A percentile compares a stretch with the other conserved stretches of the same genome.
Conservation (phyloP, 164 flowering plant genomes). For the Chloranthus sessilifolius region DNA sequence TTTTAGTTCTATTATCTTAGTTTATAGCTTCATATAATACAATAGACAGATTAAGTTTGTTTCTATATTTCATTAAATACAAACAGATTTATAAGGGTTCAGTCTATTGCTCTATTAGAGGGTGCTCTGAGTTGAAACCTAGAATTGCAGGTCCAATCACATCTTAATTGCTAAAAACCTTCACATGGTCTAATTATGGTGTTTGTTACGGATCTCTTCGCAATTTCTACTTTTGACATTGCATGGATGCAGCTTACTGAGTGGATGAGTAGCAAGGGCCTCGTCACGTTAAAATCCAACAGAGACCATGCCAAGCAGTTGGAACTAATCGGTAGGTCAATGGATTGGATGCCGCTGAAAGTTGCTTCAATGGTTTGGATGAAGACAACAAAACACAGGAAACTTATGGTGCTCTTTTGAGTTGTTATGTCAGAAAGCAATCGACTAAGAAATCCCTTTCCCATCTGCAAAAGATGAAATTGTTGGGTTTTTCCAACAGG, state of each 20-base stretch:
- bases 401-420: slow-evolving; percentile 32
- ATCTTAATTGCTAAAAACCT: too few species aligned
- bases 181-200: too few species aligned
- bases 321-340: slow-evolving; percentile 27
- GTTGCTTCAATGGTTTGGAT: slow-evolving; percentile 24
- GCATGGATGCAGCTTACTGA: slow-evolving; percentile 58
- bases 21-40: too few species aligned
- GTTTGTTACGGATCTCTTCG: too few species aligned
- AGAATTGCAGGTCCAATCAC: too few species aligned
- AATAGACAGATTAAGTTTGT: too few species aligned
- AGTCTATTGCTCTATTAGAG: too few species aligned
- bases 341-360: slow-evolving; percentile 32
- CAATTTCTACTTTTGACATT: neutral
- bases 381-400: slow-evolving; percentile 7
- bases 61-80: too few species aligned
- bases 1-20: too few species aligned
- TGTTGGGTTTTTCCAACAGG: slow-evolving; percentile 14
- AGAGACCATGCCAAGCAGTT: slow-evolving; percentile 25
- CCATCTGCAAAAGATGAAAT: slow-evolving; percentile 24
- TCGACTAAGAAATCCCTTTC: slow-evolving; percentile 37
- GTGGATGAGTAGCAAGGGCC: slow-evolving; percentile 59
- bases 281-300: too few species aligned
- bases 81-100: too few species aligned
- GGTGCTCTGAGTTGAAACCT: too few species aligned
- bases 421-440: slow-evolving; percentile 23